These are phyloP conservation scores for Panellus pusillus DNA, from an alignment of 768 basidiomycete species.

Conservation along the genomic window DNA sequence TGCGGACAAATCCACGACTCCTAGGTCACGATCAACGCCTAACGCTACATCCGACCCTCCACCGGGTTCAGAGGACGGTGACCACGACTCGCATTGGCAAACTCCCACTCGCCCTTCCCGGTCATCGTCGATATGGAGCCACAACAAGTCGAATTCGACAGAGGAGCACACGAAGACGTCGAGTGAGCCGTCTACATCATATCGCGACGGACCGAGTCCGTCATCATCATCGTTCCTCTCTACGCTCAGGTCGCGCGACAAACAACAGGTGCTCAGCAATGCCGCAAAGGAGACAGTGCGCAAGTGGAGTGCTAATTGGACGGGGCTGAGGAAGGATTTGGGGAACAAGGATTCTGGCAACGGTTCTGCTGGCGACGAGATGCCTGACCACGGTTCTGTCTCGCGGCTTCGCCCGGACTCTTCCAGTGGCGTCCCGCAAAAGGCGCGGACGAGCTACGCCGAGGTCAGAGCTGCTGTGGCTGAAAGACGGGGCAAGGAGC, in stretches of 20 bases:
- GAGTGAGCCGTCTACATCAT: constrained; percentile 35
- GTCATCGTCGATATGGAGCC: constrained; percentile 13
- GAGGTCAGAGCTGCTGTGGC: constrained; percentile 78
- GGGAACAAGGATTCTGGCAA: constrained; percentile 15
- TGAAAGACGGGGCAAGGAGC: constrained; percentile 56
- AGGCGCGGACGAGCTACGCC: constrained; percentile 60
- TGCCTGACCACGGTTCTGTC: constrained; percentile 42
- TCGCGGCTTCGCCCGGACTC: constrained; percentile 33
- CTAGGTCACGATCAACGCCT: constrained; percentile 37
- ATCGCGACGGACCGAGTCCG: constrained; percentile 20
- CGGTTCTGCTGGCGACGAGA: constrained; percentile 35
- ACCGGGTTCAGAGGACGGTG: constrained; percentile 29
- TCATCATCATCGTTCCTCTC: constrained; percentile 66
- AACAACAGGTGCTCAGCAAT: constrained; percentile 83
- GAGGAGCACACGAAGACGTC: constrained; percentile 23
- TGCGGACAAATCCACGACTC: constrained; percentile 25
- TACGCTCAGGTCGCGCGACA: constrained; percentile 81
- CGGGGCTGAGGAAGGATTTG: constrained; percentile 57
- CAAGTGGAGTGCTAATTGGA: constrained; percentile 90
- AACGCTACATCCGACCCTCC: constrained; percentile 35
- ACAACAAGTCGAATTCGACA: constrained; percentile 23
- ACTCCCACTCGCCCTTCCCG: constrained; percentile 1
- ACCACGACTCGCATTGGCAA: constrained; percentile 18
- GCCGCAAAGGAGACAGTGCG: constrained; percentile 87
- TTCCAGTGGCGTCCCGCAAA: constrained; percentile 33